Evolutionary conservation across 768 basidiomycete species (phyloP), one percentile per base, ranked within the genome.

Genomic region (Neoboletus magnificus): DNA sequence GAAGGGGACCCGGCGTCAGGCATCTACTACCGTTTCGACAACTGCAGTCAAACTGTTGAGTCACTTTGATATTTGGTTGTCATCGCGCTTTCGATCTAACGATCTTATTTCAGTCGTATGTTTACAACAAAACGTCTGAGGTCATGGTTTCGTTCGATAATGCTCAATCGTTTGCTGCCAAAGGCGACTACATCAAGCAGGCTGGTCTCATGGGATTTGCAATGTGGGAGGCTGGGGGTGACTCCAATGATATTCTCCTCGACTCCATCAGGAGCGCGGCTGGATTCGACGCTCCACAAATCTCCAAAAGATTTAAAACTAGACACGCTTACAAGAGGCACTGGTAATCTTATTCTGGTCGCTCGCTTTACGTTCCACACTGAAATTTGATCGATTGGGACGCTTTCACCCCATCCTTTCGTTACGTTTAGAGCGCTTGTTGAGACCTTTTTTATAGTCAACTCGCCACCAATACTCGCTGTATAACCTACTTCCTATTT

Each of bases 181-280:
- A 89, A 71, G 88, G 87, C 8, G 60, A 65, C 4, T 89, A 78
- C 66, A 85, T 89, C 62, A 76, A 77, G 48, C 55, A 67, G 15
- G 68, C 69, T 12, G 80, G 79, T 7, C 70, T 91, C n/a, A 74
- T 72, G 54, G 89, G 88, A 4, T 89, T 89, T 67, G 73, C 82
- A 1, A 80, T 86, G 70, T 89, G 87, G 87, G 84, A 89, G 65
- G 79, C 84, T 44, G 85, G 80, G 30, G 85, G 85, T 5, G 89
- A 89, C 65, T 77, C 71, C 48, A 59, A 82, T n/a, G 76, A 88
- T 62, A 75, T 80, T 20, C 73, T 90, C 42, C 72, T 89, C 4
- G 76, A 87, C 66, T 74, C 87, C 6, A 85, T 89, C 29, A 61
- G 59, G 22, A 0, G 0, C 22, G 22, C 58, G 0, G 53, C 49